These are phyloP conservation scores for Alternaria novae-zelandiae DNA, from an alignment of 2,329 filamentous ascomycete species.

Conservation along the genomic window DNA sequence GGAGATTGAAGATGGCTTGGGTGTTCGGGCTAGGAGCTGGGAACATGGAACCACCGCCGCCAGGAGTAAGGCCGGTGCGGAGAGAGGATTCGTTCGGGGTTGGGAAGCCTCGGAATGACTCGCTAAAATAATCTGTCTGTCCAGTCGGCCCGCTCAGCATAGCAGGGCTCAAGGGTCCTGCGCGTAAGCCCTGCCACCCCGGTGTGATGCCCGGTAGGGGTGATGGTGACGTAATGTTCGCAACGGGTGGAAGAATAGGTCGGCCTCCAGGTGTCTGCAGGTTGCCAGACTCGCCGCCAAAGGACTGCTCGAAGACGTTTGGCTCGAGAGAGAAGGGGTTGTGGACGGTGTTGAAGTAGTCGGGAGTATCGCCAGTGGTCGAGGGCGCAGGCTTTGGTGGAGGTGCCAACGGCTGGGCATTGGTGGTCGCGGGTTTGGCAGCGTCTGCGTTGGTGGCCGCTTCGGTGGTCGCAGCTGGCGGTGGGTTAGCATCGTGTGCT, in stretches of 20 bases:
- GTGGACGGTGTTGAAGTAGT: constrained; percentile 60
- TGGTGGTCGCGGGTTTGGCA: constrained; percentile 49
- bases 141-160: constrained; percentile 86
- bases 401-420: constrained; percentile 58
- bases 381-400: constrained; percentile 55
- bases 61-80: constrained; percentile 88
- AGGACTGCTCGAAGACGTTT: constrained; percentile 97
- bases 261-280: constrained; percentile 78
- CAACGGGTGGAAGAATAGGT: constrained; percentile 84
- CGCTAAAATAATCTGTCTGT: constrained; percentile 83
- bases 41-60: constrained; percentile 97
- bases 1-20: constrained; percentile 79
- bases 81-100: constrained; percentile 97
- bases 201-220: constrained; percentile 76
- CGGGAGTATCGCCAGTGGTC: constrained; percentile 53
- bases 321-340: constrained; percentile 76
- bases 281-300: constrained; percentile 57
- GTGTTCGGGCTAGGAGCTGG: constrained; percentile 88
- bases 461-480: constrained; percentile 29
- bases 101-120: constrained; percentile 84
- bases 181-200: constrained; percentile 88
- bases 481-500: constrained; percentile 25
- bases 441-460: constrained; percentile 24
- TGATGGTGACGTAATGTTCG: constrained; percentile 86
- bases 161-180: constrained; percentile 91